A percentile compares a stretch with the other conserved stretches of the same genome.
These are phyloP conservation scores for Neonectria ditissima DNA, from an alignment of 2,329 filamentous ascomycete species.

Conservation along the genomic window DNA sequence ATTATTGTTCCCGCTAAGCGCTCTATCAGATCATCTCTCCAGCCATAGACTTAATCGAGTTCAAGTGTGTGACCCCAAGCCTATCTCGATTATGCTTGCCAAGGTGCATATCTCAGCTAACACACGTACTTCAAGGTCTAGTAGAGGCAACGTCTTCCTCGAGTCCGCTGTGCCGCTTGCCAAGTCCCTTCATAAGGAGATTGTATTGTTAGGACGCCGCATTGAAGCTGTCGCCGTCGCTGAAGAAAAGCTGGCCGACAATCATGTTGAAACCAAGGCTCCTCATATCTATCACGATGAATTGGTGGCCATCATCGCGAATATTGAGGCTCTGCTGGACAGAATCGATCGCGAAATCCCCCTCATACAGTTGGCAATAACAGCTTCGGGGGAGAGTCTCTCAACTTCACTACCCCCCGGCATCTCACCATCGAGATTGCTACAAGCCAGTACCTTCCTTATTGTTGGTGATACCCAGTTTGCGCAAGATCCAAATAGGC, in stretches of 20 bases:
- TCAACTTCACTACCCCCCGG: conserved; percentile 82
- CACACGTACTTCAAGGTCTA: conserved; percentile 54
- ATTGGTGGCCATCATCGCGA: conserved; percentile 75
- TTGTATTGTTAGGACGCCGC: conserved; percentile 81
- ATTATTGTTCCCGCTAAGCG: conserved; percentile 12
- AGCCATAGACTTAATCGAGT: conserved; percentile 90
- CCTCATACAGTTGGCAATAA: conserved; percentile 92
- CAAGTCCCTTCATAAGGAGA: conserved; percentile 84
- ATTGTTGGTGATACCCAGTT: conserved; percentile 90
- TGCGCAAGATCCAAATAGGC: conserved; percentile 68
- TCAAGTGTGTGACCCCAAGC: conserved; percentile 70
- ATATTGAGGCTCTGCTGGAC: conserved; percentile 79
- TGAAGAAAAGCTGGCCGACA: conserved; percentile 62
- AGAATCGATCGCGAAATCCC: conserved; percentile 93
- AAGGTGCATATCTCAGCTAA: conserved; percentile 17
- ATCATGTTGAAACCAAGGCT: conserved; percentile 54
- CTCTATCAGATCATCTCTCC: conserved; percentile 81
- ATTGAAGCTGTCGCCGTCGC: conserved; percentile 76
- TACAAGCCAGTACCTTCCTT: conserved; percentile 93
- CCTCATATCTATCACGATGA: conserved; percentile 66
- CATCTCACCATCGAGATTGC: conserved; percentile 88
- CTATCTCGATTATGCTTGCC: conserved; percentile 8
- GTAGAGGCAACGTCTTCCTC: conserved; percentile 69
- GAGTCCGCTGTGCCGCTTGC: conserved; percentile 88
- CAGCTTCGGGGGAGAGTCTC: conserved; percentile 89